phyloP scores from a whole-genome alignment of 352 stramenopile species.

The Phytophthora syringae region DNA sequence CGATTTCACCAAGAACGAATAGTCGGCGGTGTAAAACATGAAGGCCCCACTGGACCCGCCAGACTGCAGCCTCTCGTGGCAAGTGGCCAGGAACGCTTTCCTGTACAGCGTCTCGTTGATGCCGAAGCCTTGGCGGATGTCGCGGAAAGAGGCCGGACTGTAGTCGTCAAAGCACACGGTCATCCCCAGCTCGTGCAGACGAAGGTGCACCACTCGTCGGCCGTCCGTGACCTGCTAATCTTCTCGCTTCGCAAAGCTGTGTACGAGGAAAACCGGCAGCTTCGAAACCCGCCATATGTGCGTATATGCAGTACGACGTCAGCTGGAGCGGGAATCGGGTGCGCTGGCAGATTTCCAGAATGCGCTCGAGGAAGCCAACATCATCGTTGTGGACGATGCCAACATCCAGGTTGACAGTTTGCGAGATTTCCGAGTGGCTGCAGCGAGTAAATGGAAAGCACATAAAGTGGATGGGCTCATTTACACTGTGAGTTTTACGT shows the following conservation, averaged over 20 bases:
- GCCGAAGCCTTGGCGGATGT: conserved; percentile 81
- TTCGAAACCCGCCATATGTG: too few relatives aligned
- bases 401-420: too few relatives aligned
- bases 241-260: conserved; percentile 86
- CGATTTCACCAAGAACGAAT: conserved; percentile 89
- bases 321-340: too few relatives aligned
- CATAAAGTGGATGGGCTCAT: too few relatives aligned
- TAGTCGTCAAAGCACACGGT: conserved; percentile 85
- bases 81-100: conserved; percentile 82
- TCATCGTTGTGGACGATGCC: too few relatives aligned
- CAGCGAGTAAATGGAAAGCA: too few relatives aligned
- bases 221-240: conserved; percentile 67
- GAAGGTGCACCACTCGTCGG: conserved; percentile 69
- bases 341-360: too few relatives aligned
- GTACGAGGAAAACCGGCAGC: too few relatives aligned
- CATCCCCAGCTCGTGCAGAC: conserved; percentile 85
- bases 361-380: too few relatives aligned
- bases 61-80: conserved; percentile 83
- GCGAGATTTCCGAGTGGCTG: too few relatives aligned
- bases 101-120: conserved; percentile 82
- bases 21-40: conserved; percentile 92
- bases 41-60: conserved; percentile 89
- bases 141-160: conserved; percentile 67
- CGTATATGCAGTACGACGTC: too few relatives aligned
- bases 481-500: too few relatives aligned